These are phyloP conservation scores for Zhuliangozyma parablackwelliae DNA, from an alignment of 1,139 yeast species.

Conservation along the genomic window DNA sequence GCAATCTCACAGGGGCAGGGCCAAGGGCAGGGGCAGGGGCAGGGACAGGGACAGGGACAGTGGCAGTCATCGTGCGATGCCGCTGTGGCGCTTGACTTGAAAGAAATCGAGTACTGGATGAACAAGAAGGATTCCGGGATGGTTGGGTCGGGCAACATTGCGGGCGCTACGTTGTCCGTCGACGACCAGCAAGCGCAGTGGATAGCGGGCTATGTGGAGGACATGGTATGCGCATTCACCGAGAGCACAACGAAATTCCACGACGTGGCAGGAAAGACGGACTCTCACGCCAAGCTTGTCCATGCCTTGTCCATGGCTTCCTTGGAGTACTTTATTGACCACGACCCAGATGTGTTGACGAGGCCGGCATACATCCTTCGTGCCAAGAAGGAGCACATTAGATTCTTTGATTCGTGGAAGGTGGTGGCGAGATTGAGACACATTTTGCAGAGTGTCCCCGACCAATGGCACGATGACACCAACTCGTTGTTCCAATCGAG, in stretches of 20 bases:
- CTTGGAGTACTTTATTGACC: conserved; percentile 53
- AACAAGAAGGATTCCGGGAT: conserved; percentile 20
- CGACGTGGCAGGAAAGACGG: conserved; percentile 12
- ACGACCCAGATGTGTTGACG: conserved; percentile 87
- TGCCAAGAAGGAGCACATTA: conserved; percentile 64
- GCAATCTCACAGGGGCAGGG: conserved; percentile 21
- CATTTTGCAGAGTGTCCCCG: conserved; percentile 58
- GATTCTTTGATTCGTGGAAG: conserved; percentile 87
- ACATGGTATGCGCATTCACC: conserved; percentile 14
- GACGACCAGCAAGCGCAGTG: conserved; percentile 35
- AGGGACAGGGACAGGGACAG: too few species aligned
- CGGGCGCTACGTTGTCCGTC: conserved; percentile 26
- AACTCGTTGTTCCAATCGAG: conserved; percentile 16
- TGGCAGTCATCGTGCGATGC: conserved; percentile 2
- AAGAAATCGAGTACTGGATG: conserved; percentile 44
- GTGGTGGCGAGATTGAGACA: conserved; percentile 75
- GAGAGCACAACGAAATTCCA: conserved; percentile 21
- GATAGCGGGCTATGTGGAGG: conserved; percentile 26
- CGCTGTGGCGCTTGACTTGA: conserved; percentile 19
- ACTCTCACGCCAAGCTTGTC: conserved; percentile 37
- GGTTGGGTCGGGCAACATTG: conserved; percentile 32
- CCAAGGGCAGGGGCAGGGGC: conserved; percentile 6
- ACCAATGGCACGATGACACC: conserved; percentile 37
- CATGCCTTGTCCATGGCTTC: conserved; percentile 63
- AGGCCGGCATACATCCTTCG: conserved; percentile 81